Evolutionary conservation across 371 early-diverging fungal genomes (phyloP), one percentile per base, ranked within the genome.

Genomic region (Gilbertella persicaria): DNA sequence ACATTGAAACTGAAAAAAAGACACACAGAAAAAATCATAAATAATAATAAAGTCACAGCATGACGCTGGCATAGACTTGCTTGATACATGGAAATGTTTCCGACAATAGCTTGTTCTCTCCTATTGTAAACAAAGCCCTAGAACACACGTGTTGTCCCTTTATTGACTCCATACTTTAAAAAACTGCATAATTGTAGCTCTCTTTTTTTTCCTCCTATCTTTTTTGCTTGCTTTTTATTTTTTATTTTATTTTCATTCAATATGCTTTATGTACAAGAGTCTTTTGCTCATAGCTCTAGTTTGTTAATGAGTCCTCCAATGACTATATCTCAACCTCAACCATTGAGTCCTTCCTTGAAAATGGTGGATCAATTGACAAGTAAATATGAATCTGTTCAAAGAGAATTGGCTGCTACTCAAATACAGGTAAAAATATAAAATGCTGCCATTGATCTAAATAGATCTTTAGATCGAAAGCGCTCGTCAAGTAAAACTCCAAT

Each of bases 331-430:
- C 66, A 66, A 53, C 75, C 71, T 4, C 60, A 67, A 17, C 48
- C 62, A 25, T 66, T 66, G 24, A 58, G 40, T 10, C 63, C 70
- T 10, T 60, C 74, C 7, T 64, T 73, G 20, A 67, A 59, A 10
- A 66, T 67, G 30, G 73, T 71, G 49, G 78, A 73, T 40, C 73
- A 77, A 42, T 49, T 71, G 3, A 63, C 52, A 33, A 52, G 53
- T 39, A 71, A 51, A 35, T 49, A 61, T 17, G 66, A 69, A 6
- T 40, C 37, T 5, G 45, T 71, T 20, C 64, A 71, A 35, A 65
- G 60, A 39, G 73, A 77, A 28, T 42, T 73, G 1, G 48, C 45
- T 8, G 33, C 57, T 9, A 65, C 58, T 24, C 62, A 56, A 21
- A 21, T 53, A 21, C 71, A 77, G 65, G 77, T 76, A 69, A 45